A percentile compares a stretch with the other conserved stretches of the same genome.
These are phyloP conservation scores for Penicillium pancosmium DNA, from an alignment of 495 filamentous ascomycete species.

Conservation along the genomic window DNA sequence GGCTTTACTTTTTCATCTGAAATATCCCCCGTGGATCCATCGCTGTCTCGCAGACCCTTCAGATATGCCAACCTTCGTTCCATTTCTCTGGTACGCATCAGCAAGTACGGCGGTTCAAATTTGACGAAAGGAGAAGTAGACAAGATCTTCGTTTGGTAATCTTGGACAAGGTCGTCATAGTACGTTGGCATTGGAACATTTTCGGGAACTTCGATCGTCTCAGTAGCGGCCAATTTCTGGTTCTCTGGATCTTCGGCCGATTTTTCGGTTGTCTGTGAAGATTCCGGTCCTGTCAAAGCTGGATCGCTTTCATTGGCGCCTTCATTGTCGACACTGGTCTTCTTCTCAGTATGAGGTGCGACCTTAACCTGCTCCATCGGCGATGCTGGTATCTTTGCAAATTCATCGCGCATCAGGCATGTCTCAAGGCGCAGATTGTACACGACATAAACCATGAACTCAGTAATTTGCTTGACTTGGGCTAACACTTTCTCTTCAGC, in stretches of 20 bases:
- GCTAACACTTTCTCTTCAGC: conserved; percentile 68
- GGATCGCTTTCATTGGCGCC: conserved; percentile 1
- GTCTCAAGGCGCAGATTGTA: conserved; percentile 98
- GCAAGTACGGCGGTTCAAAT: conserved; percentile 88
- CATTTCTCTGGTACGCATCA: conserved; percentile 89
- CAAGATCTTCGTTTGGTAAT: conserved; percentile 88
- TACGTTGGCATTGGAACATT: conserved; percentile 89
- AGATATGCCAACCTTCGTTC: conserved; percentile 81
- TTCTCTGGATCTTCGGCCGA: conserved; percentile 20
- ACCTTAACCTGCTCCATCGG: conserved; percentile 39
- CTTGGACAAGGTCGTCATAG: conserved; percentile 91
- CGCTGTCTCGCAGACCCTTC: conserved; percentile 78
- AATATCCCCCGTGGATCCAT: conserved; percentile 54
- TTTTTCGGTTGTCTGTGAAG: conserved; percentile 23
- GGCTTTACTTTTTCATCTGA: conserved; percentile 61
- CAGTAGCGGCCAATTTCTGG: conserved; percentile 26
- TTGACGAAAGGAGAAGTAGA: conserved; percentile 96
- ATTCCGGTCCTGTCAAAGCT: conserved; percentile 6
- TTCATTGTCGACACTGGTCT: background rate
- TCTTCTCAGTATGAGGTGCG: conserved; percentile 10
- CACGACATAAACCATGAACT: conserved; percentile 98
- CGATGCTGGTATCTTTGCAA: conserved; percentile 78
- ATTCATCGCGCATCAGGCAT: conserved; percentile 93
- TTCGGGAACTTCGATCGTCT: conserved; percentile 69
- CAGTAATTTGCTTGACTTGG: conserved; percentile 89